A percentile compares a stretch with the other conserved stretches of the same genome.
phyloP scores from a whole-genome alignment of 768 basidiomycete species.

The Obba rivulosa region DNA sequence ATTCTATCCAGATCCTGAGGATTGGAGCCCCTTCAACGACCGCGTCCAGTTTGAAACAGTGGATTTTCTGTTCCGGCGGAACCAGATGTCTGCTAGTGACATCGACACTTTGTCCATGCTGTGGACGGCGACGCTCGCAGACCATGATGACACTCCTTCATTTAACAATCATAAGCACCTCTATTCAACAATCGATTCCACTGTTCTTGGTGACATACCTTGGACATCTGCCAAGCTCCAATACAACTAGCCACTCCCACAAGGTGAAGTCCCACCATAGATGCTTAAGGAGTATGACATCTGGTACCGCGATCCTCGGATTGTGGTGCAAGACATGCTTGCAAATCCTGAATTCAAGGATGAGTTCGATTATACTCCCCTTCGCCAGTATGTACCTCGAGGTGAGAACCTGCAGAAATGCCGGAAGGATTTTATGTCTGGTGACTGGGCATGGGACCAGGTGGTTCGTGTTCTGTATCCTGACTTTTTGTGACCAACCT shows the following conservation, averaged over 20 bases:
- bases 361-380: constrained; percentile 16
- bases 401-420: constrained; percentile 5
- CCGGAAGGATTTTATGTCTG: constrained; percentile 19
- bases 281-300: constrained; percentile 22
- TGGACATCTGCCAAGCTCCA: constrained; percentile 31
- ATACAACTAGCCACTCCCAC: constrained; percentile 16
- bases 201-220: constrained; percentile 27
- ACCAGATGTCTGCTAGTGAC: constrained; percentile 2
- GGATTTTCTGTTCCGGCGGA: constrained; percentile 6
- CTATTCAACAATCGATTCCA: constrained; percentile 30
- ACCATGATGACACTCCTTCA: not conserved
- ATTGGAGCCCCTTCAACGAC: constrained; percentile 12
- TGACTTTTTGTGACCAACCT: not conserved
- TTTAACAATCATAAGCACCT: constrained; percentile 27
- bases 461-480: constrained; percentile 21
- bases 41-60: constrained; percentile 13
- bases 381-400: constrained; percentile 16
- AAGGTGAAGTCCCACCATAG: constrained; percentile 18
- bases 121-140: not conserved
- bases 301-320: constrained; percentile 15
- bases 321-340: constrained; percentile 14
- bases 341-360: constrained; percentile 18
- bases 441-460: constrained; percentile 25
- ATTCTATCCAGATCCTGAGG: not conserved
- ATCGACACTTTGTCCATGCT: constrained; percentile 12